Conservation (phyloP, 1,284 basidiomycete species). For the Rhodotorula sp. region DNA sequence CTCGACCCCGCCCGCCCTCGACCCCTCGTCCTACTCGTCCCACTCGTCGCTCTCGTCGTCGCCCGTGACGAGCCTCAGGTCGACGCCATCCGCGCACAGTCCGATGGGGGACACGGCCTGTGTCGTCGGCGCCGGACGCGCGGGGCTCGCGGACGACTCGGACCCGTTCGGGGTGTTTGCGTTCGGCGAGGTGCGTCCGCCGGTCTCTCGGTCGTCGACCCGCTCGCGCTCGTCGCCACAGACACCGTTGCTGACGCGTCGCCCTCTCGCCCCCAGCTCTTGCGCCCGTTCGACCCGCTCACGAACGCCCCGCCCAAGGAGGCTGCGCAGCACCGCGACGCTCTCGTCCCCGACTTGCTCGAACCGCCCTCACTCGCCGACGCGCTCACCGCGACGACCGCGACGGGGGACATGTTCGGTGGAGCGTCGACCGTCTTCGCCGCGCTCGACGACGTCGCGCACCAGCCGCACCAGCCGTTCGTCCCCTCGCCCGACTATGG, state of each 20-base stretch:
- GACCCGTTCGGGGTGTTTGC: too few relatives aligned
- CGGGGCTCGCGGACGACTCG: too few relatives aligned
- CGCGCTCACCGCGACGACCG: background rate
- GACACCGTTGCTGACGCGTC: too few relatives aligned
- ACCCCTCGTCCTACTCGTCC: background rate
- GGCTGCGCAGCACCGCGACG: background rate
- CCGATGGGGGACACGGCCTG: too few relatives aligned
- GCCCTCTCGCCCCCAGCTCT: background rate
- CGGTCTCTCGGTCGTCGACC: background rate
- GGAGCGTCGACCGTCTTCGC: background rate
- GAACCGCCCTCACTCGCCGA: background rate
- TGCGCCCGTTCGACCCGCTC: background rate
- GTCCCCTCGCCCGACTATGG: background rate
- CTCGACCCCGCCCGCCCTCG: too few relatives aligned
- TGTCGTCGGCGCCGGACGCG: too few relatives aligned
- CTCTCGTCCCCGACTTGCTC: background rate
- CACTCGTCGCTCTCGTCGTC: slow-evolving; percentile 20
- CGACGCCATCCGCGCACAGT: too few relatives aligned
- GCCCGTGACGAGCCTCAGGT: too few relatives aligned
- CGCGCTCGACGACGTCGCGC: background rate
- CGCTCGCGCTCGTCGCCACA: background rate
- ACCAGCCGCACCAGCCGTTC: background rate
- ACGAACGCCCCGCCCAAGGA: background rate
- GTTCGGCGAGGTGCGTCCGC: too few relatives aligned
- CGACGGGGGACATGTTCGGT: too few relatives aligned